Conservation (phyloP, 441 rosid genomes). For the Syzygium syzygioides region DNA sequence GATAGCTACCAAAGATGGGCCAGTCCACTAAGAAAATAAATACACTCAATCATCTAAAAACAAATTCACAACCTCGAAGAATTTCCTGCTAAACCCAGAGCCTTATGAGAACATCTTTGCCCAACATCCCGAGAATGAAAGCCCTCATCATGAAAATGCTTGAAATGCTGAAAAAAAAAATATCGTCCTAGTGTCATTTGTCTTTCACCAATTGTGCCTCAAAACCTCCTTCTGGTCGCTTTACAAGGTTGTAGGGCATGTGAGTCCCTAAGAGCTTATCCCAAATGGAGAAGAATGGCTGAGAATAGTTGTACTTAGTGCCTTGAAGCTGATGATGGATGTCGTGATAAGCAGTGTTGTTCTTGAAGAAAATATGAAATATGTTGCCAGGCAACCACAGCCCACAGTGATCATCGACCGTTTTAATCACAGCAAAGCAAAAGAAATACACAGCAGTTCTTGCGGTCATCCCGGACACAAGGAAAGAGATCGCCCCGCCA, state of each 20-base stretch:
- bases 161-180: background rate
- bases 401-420: constrained; percentile 72
- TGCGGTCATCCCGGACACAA: constrained; percentile 70
- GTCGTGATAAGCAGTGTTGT: constrained; percentile 79
- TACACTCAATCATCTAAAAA: background rate
- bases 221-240: constrained; percentile 58
- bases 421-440: constrained; percentile 61
- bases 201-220: constrained; percentile 53
- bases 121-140: background rate
- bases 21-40: background rate
- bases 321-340: constrained; percentile 76
- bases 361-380: constrained; percentile 51
- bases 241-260: constrained; percentile 44
- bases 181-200: background rate
- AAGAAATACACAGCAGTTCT: constrained; percentile 60
- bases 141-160: background rate
- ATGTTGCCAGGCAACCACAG: constrained; percentile 70
- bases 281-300: constrained; percentile 75
- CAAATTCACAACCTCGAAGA: background rate
- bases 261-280: constrained; percentile 65
- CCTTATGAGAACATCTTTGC: background rate
- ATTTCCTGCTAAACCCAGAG: background rate
- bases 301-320: constrained; percentile 63
- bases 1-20: background rate
- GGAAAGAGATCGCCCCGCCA: constrained; percentile 64